Conservation (phyloP, 768 basidiomycete species). For the Tylopilus subfusipes region DNA sequence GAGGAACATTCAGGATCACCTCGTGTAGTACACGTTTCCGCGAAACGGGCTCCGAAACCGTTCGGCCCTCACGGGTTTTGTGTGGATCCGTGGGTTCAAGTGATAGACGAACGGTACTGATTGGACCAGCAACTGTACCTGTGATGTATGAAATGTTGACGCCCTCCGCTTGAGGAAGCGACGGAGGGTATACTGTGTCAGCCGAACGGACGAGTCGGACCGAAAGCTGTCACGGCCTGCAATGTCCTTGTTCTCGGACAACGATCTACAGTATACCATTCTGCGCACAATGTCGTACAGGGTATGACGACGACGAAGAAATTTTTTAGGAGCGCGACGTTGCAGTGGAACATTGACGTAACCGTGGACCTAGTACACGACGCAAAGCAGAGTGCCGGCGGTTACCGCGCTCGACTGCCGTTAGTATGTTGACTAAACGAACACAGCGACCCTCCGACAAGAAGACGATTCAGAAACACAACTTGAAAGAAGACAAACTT, state of each 20-base stretch:
- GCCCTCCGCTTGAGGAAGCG: conserved; percentile 11
- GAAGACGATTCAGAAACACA: no score
- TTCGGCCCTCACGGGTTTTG: not conserved
- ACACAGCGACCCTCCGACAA: not conserved
- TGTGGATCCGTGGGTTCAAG: not conserved
- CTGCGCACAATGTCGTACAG: no score
- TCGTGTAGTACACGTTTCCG: conserved; percentile 21
- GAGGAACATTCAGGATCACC: conserved; percentile 13
- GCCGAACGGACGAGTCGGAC: not conserved
- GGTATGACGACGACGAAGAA: no score
- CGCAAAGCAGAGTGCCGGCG: no score
- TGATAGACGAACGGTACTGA: not conserved
- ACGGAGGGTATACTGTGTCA: conserved; percentile 3
- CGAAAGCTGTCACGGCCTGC: no score
- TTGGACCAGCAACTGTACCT: not conserved
- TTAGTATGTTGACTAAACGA: not conserved
- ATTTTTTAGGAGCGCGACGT: no score
- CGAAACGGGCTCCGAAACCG: not conserved
- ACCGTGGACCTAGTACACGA: no score
- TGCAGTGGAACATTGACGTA: no score
- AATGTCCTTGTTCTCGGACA: no score
- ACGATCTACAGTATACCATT: no score
- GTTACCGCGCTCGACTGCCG: no score
- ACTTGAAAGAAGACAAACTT: no score
- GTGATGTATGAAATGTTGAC: not conserved